Conservation (phyloP, 805 yeast genomes). For the Diddensiella caesifluorescens region DNA sequence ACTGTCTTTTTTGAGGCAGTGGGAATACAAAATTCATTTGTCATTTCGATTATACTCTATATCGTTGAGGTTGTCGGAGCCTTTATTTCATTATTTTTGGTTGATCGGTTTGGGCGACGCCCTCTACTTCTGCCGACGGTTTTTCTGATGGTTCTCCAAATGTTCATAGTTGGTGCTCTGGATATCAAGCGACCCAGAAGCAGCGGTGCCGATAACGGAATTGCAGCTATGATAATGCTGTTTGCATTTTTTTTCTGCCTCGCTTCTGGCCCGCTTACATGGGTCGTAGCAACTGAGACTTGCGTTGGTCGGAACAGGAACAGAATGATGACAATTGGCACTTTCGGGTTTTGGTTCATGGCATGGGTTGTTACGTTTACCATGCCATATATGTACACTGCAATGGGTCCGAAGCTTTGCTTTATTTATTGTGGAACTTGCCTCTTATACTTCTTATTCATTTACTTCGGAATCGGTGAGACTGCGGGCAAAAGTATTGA, state of each 20-base stretch:
- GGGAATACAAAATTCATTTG: conserved; percentile 7
- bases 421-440: conserved; percentile 13
- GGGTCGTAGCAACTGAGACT: conserved; percentile 11
- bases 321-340: conserved; percentile 11
- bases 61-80: conserved; percentile 6
- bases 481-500: conserved; percentile 15
- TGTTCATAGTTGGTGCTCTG: conserved; percentile 10
- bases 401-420: conserved; percentile 13
- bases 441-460: conserved; percentile 4
- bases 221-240: conserved; percentile 3
- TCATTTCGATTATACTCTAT: conserved; percentile 1
- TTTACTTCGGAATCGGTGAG: conserved; percentile 16
- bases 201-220: conserved; percentile 3
- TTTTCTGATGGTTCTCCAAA: conserved; percentile 5
- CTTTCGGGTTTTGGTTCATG: conserved; percentile 12
- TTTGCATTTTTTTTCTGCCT: conserved; percentile 7
- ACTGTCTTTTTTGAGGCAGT: conserved; percentile 11
- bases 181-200: conserved; percentile 4
- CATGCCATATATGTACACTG: conserved; percentile 13
- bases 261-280: conserved; percentile 11
- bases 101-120: conserved; percentile 5
- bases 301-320: conserved; percentile 10
- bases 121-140: conserved; percentile 3
- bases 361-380: conserved; percentile 17
- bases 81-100: conserved; percentile 2